These are phyloP conservation scores for Fusarium pseudocircinatum DNA, from an alignment of 2,329 filamentous ascomycete genomes.

Conservation along the genomic window DNA sequence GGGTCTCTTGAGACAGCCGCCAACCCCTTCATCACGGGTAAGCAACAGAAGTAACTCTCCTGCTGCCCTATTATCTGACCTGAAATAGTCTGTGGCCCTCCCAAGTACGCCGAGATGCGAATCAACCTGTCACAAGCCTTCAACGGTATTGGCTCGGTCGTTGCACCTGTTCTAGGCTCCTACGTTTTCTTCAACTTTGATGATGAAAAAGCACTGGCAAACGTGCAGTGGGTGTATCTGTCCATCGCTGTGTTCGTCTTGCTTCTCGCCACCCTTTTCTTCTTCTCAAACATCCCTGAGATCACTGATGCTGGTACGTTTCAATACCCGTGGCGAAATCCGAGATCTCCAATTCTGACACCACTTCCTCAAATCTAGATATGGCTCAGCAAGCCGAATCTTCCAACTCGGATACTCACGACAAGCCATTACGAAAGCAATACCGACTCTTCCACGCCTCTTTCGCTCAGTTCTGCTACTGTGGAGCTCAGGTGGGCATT, in stretches of 20 bases:
- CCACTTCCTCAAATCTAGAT: conserved; percentile 55
- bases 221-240: conserved; percentile 82
- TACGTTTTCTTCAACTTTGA: conserved; percentile 76
- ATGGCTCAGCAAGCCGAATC: conserved; percentile 70
- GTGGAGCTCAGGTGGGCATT: conserved; percentile 74
- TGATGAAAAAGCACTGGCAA: conserved; percentile 65
- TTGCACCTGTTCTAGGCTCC: conserved; percentile 77
- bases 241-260: conserved; percentile 78
- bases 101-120: conserved; percentile 75
- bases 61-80: background rate
- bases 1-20: conserved; percentile 81
- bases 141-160: conserved; percentile 77
- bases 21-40: conserved; percentile 75
- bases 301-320: conserved; percentile 64
- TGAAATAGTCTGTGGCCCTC: conserved; percentile 61
- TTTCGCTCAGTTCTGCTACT: conserved; percentile 82
- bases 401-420: conserved; percentile 61
- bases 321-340: fast-evolving
- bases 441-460: conserved; percentile 81
- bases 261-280: conserved; percentile 71
- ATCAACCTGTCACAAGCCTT: conserved; percentile 82
- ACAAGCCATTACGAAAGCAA: conserved; percentile 74
- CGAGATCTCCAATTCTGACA: background rate
- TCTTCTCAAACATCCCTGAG: conserved; percentile 74
- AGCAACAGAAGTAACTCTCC: background rate